Evolutionary conservation across 228 moss, liverwort and hornwort genomes (phyloP).

Genomic region (Sphagnum magellanicum): DNA sequence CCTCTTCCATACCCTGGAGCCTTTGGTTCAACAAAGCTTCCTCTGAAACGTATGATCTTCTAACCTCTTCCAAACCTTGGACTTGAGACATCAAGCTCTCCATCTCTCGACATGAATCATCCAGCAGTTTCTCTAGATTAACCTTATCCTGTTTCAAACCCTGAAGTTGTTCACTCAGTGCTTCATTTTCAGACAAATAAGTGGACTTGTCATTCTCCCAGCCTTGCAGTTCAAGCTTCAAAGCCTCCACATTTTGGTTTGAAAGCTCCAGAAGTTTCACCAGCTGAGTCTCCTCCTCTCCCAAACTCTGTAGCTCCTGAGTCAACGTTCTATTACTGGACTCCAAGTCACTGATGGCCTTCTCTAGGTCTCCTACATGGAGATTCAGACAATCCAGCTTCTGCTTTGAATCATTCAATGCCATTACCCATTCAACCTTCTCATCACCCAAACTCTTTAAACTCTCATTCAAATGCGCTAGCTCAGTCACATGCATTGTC

Average conservation of each 20-base stretch:
- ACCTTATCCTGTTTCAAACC: conserved; percentile 3
- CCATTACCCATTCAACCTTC: no score
- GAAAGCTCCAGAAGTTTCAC: neutral
- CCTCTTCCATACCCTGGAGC: conserved; percentile 22
- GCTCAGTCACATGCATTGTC: conserved; percentile 13
- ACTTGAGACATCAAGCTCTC: conserved; percentile 19
- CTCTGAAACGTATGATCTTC: conserved; percentile 23
- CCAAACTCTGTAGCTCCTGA: conserved; percentile 1
- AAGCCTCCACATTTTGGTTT: neutral
- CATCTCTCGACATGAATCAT: neutral
- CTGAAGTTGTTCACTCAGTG: neutral
- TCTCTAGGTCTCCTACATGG: conserved; percentile 12
- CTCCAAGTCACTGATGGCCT: conserved; percentile 4
- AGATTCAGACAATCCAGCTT: no score
- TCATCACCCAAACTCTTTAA: no score
- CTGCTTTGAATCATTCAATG: no score
- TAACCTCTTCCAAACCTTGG: conserved; percentile 22
- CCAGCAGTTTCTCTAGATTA: neutral
- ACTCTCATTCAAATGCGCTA: neutral
- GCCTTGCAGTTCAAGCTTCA: conserved; percentile 20
- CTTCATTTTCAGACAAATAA: conserved; percentile 34
- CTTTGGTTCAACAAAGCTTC: conserved; percentile 11
- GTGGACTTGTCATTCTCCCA: conserved; percentile 26
- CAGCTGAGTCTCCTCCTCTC: conserved; percentile 2
- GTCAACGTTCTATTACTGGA: neutral